phyloP scores from a whole-genome alignment of 129 eudicot genomes.

The Sambucus nigra region DNA sequence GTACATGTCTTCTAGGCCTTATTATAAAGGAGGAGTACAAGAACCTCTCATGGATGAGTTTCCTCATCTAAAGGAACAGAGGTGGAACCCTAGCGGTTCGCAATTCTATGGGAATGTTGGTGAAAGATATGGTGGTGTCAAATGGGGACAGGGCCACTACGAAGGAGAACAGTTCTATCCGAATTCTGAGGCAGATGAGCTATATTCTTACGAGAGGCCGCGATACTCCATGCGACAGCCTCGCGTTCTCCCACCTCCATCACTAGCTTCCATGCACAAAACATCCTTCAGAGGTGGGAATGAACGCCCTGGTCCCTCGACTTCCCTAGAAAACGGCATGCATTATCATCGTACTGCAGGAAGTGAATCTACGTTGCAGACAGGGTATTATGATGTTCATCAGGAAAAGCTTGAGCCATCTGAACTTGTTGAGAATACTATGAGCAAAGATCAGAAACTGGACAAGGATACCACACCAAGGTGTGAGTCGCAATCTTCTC shows the following conservation, averaged over 20 bases:
- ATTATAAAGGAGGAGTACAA: slow-evolving; percentile 38
- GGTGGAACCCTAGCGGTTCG: slow-evolving; percentile 51
- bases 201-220: slow-evolving; percentile 69
- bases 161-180: slow-evolving; percentile 54
- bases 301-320: slow-evolving; percentile 48
- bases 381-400: slow-evolving; percentile 28
- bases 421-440: slow-evolving; percentile 18
- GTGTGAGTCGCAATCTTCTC: slow-evolving; percentile 85
- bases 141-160: slow-evolving; percentile 59
- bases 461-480: slow-evolving; percentile 29
- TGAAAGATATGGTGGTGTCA: slow-evolving; percentile 53
- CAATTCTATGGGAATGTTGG: slow-evolving; percentile 44
- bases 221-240: slow-evolving; percentile 76
- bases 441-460: slow-evolving; percentile 30
- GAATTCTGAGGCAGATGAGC: slow-evolving; percentile 47
- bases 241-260: slow-evolving; percentile 88
- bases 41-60: slow-evolving; percentile 47
- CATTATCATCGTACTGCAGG: slow-evolving; percentile 21
- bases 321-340: slow-evolving; percentile 23
- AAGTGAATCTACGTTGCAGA: slow-evolving; percentile 40
- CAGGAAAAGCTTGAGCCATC: slow-evolving; percentile 34
- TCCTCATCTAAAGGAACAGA: slow-evolving; percentile 46
- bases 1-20: slow-evolving; percentile 47
- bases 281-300: slow-evolving; percentile 44
- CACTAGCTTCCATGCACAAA: slow-evolving; percentile 42